These are phyloP conservation scores for Geotrichum histeridarum DNA, from an alignment of 1,139 yeast species.

Conservation along the genomic window DNA sequence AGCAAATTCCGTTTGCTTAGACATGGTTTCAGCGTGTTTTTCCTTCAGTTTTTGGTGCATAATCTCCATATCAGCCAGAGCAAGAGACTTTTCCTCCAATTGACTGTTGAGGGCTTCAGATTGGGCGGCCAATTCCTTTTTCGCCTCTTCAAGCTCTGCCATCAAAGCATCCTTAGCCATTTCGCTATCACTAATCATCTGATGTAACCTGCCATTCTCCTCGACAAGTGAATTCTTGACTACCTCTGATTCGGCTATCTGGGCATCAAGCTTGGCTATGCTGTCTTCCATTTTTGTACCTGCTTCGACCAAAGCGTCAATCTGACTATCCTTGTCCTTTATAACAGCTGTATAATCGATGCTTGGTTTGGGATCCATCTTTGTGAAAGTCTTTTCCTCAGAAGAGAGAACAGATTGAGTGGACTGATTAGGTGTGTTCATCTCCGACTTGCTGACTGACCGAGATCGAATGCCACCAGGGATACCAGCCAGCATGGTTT, in stretches of 20 bases:
- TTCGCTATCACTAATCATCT: constrained; percentile 31
- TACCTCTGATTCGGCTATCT: constrained; percentile 32
- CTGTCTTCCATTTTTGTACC: constrained; percentile 33
- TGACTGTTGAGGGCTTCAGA: constrained; percentile 15
- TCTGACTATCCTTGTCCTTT: constrained; percentile 32
- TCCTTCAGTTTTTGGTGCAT: constrained; percentile 21
- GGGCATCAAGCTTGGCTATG: constrained; percentile 30
- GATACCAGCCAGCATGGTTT: constrained; percentile 18
- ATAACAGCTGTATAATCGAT: constrained; percentile 12
- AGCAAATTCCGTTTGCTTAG: constrained; percentile 24
- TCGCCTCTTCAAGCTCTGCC: constrained; percentile 8
- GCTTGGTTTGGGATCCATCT: background rate
- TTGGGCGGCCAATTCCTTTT: constrained; percentile 5
- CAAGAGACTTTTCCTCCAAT: constrained; percentile 17
- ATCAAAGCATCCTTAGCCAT: constrained; percentile 21
- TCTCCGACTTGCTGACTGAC: constrained; percentile 13
- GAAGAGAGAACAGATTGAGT: background rate
- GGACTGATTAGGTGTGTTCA: background rate
- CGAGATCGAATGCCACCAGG: constrained; percentile 16
- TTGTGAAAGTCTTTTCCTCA: background rate
- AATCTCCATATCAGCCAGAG: constrained; percentile 10
- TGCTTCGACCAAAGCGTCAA: constrained; percentile 30
- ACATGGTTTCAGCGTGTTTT: constrained; percentile 20
- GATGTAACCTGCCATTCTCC: constrained; percentile 33
- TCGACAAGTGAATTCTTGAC: constrained; percentile 33